phyloP scores from a whole-genome alignment of 2,329 filamentous ascomycete genomes.

The Juglanconis juglandina region DNA sequence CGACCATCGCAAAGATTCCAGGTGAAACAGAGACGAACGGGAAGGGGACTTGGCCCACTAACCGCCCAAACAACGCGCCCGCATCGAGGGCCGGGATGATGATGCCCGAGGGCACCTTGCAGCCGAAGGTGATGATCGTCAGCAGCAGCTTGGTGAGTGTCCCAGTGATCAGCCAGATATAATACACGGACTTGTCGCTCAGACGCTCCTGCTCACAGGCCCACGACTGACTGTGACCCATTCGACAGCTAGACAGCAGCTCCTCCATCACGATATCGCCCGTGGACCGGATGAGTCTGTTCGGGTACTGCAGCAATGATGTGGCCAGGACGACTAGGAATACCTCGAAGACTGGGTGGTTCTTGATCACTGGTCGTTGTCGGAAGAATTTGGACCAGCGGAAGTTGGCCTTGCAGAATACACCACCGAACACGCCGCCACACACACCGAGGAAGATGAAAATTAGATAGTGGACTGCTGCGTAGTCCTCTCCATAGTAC shows the following conservation, averaged over 20 bases:
- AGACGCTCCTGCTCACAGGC: slow-evolving; percentile 48
- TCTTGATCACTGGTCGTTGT: slow-evolving; percentile 48
- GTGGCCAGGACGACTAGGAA: slow-evolving; percentile 51
- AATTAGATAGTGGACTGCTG: slow-evolving; percentile 51
- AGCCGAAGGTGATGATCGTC: slow-evolving; percentile 56
- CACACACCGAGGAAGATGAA: slow-evolving; percentile 54
- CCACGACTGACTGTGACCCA: slow-evolving; percentile 34
- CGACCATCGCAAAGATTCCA: slow-evolving; percentile 60
- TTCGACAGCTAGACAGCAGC: slow-evolving; percentile 52
- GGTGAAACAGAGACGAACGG: slow-evolving; percentile 42
- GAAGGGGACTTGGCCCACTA: slow-evolving; percentile 37
- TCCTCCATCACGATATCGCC: slow-evolving; percentile 56
- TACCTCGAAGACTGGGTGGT: slow-evolving; percentile 54
- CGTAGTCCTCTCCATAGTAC: slow-evolving; percentile 39
- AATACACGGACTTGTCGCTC: slow-evolving; percentile 37
- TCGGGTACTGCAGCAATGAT: slow-evolving; percentile 53
- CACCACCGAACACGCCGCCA: slow-evolving; percentile 56
- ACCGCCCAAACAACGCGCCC: slow-evolving; percentile 55
- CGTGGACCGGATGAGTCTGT: slow-evolving; percentile 50
- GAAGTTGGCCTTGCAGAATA: slow-evolving; percentile 58
- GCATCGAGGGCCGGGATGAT: slow-evolving; percentile 59
- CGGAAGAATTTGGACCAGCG: slow-evolving; percentile 55
- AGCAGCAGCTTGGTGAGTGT: slow-evolving; percentile 52
- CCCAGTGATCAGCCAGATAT: slow-evolving; percentile 50
- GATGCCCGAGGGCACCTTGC: slow-evolving; percentile 58